Conservation (phyloP, 169 alveolate genomes). For the Eimeria zaria region DNA sequence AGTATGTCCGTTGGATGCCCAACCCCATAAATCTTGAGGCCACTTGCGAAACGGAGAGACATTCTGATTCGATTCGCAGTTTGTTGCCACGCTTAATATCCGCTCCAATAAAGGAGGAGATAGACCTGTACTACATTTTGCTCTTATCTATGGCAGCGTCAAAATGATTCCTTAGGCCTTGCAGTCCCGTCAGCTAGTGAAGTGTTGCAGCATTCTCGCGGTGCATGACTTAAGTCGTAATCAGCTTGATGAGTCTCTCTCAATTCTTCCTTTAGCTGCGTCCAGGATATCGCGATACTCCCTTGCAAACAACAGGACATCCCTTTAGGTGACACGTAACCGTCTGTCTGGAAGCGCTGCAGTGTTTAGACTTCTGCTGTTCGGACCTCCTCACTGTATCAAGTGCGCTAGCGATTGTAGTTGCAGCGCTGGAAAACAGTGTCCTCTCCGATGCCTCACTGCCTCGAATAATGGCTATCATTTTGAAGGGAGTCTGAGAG, state of each 20-base stretch:
- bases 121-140: neutral
- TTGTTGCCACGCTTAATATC: neutral
- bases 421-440: neutral
- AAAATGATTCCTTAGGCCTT: neutral
- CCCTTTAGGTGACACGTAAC: neutral
- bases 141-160: neutral
- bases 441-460: constrained; percentile 8
- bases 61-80: neutral
- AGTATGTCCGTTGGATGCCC: neutral
- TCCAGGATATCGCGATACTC: constrained; percentile 69
- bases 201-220: neutral
- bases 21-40: neutral
- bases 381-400: neutral
- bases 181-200: neutral
- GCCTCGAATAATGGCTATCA: constrained; percentile 56
- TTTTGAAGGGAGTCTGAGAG: constrained; percentile 28
- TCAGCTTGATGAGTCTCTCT: neutral
- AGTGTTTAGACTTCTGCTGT: neutral
- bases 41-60: neutral
- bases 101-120: neutral
- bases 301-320: constrained; percentile 31
- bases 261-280: neutral
- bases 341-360: neutral
- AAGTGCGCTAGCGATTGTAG: neutral
- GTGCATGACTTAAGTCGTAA: neutral